Evolutionary conservation across 148 eudicot genomes (phyloP), one percentile per base, ranked within the genome.

Genomic region (Rhododendron williamsianum): DNA sequence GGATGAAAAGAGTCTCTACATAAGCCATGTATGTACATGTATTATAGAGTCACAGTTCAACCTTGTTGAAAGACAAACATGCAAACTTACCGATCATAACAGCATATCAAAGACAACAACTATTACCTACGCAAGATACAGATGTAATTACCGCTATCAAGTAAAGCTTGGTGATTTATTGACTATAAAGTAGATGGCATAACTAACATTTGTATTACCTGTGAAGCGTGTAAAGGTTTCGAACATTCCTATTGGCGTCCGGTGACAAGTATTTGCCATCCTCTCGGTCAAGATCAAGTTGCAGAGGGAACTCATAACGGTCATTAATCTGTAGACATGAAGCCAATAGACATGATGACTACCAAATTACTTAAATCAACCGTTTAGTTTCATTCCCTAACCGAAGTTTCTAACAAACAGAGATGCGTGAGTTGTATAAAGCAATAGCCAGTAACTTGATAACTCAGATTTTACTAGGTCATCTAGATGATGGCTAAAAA

Each of bases 241-340:
- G 93, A 48, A 96, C 92, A 83, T 93, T 93, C 90, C 89, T 90
- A 89, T 96, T 94, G 13, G 98, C 98, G 11, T 96, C 98, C 13
- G 98, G 98, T 84, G 98, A 94, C 81, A 96, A 87, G 87, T 96
- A 96, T 85, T 93, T 96, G 72, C 98, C 94, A 85, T 96, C 81
- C 80, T 96, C 98, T 85, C 92, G 93, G 83, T 96, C 98, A 74
- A 96, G 98, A 90, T 96, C 98, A 85, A 96, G 98, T 90, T 94
- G 89, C 84, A 94, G 89, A 85, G 98, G 98, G 81, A 96, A 96
- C 90, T 96, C 98, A 89, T 96, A 96, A 11, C 98, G 96, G 82
- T 96, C 98, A 87, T 96, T 96, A 90, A 96, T 94, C 98, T 96
- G 89, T 83, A 84, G 25, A 72, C 60, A 54, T 18, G 21, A 52